Conservation (phyloP, 768 basidiomycete species). For the Gymnopilus junonius region DNA sequence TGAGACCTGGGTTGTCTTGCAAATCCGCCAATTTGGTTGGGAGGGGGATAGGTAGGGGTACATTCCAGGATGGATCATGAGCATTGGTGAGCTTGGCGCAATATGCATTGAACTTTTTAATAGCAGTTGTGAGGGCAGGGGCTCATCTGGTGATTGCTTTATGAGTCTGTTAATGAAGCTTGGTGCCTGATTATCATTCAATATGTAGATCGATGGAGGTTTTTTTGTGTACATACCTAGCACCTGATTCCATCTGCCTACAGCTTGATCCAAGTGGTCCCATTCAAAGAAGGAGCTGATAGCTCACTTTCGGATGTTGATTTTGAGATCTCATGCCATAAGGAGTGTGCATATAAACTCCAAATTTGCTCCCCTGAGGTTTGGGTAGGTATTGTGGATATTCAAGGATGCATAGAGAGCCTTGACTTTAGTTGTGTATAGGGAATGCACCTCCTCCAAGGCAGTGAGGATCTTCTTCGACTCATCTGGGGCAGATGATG, state of each 20-base stretch:
- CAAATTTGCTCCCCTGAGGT: not conserved
- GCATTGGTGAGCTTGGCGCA: conserved; percentile 23
- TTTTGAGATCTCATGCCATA: conserved; percentile 41
- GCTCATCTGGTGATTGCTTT: conserved; percentile 33
- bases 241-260: conserved; percentile 30
- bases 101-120: conserved; percentile 27
- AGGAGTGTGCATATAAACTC: conserved; percentile 30
- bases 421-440: not conserved
- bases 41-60: conserved; percentile 37
- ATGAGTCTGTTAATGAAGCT: conserved; percentile 27
- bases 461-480: not conserved
- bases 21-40: conserved; percentile 31
- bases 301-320: conserved; percentile 37
- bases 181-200: conserved; percentile 13
- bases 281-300: conserved; percentile 41
- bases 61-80: conserved; percentile 19
- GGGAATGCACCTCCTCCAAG: conserved; percentile 3
- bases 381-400: conserved; percentile 5
- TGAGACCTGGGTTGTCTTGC: conserved; percentile 26
- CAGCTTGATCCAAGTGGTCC: conserved; percentile 40
- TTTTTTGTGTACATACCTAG: conserved; percentile 31
- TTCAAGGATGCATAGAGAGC: conserved; percentile 3
- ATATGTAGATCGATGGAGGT: not conserved
- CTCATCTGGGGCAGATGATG: not conserved
- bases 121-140: conserved; percentile 30